Conservation (phyloP, 2,329 filamentous ascomycete species). For the Cladophialophora exuberans region DNA sequence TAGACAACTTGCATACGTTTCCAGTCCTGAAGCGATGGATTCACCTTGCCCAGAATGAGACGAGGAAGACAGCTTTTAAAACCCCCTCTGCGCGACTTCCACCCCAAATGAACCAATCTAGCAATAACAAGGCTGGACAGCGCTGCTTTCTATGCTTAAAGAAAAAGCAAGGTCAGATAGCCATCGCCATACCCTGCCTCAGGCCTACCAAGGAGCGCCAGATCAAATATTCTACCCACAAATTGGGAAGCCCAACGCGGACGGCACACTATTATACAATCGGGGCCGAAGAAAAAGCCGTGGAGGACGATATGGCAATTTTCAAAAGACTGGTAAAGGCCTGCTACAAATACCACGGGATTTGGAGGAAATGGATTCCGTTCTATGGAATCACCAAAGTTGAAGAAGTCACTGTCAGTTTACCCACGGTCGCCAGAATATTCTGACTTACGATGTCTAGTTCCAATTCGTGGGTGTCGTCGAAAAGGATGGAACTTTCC, state of each 20-base stretch:
- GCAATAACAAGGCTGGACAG: too few relatives aligned
- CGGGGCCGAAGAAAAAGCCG: not conserved
- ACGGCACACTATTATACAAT: too few relatives aligned
- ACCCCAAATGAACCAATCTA: too few relatives aligned
- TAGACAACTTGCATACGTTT: too few relatives aligned
- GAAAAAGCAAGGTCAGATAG: not conserved
- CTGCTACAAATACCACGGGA: not conserved
- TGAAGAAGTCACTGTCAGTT: slow-evolving; percentile 5
- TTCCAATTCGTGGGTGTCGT: not conserved
- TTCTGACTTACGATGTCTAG: not conserved
- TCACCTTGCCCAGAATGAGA: too few relatives aligned
- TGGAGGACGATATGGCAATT: not conserved
- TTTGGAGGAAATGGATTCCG: slow-evolving; percentile 8
- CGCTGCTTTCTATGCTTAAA: slow-evolving; percentile 2
- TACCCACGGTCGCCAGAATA: not conserved
- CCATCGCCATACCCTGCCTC: not conserved
- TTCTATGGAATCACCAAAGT: slow-evolving; percentile 3
- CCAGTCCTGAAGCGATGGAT: too few relatives aligned
- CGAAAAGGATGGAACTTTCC: not conserved
- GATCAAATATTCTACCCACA: not conserved
- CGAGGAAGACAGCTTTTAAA: too few relatives aligned
- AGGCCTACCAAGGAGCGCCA: not conserved
- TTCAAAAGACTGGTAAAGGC: not conserved
- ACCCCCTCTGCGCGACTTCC: too few relatives aligned
- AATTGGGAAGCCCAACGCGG: not conserved